A percentile compares a stretch with the other conserved stretches of the same genome.
Conservation (phyloP, 1,284 basidiomycete species). For the Boletellus deceptivus region DNA sequence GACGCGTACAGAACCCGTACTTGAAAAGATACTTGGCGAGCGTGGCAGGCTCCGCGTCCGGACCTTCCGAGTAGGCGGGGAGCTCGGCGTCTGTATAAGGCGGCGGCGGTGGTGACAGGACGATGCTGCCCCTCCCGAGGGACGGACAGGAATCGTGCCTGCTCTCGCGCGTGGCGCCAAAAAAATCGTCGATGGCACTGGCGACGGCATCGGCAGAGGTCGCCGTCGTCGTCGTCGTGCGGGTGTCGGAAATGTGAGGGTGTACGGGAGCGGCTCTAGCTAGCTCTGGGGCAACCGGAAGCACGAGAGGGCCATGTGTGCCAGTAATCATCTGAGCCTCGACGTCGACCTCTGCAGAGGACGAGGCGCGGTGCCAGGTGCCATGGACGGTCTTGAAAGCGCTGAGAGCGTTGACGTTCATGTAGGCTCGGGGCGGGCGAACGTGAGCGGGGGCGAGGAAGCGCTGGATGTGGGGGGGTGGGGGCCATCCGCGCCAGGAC, state of each 20-base stretch:
- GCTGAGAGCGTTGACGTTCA: too few species aligned
- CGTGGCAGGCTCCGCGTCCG: constrained; percentile 22
- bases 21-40: constrained; percentile 34
- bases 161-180: constrained; percentile 22
- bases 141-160: constrained; percentile 16
- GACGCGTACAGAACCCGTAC: constrained; percentile 28
- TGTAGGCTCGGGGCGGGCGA: too few species aligned
- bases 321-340: constrained; percentile 19
- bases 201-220: background rate
- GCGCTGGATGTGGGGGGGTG: too few species aligned
- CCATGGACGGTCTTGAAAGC: background rate
- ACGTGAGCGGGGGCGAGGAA: too few species aligned
- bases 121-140: too few species aligned
- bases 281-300: constrained; percentile 9
- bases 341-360: constrained; percentile 5
- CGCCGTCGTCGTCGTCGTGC: too few species aligned
- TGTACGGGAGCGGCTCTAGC: constrained; percentile 1
- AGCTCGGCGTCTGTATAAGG: constrained; percentile 22
- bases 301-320: background rate
- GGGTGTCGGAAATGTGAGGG: background rate
- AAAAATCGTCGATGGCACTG: constrained; percentile 16
- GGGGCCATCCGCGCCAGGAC: too few species aligned
- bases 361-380: constrained; percentile 15
- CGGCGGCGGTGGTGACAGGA: background rate
- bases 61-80: constrained; percentile 22